phyloP scores from a whole-genome alignment of 2,329 filamentous ascomycete species.

The Hymenoscyphus salicellus region DNA sequence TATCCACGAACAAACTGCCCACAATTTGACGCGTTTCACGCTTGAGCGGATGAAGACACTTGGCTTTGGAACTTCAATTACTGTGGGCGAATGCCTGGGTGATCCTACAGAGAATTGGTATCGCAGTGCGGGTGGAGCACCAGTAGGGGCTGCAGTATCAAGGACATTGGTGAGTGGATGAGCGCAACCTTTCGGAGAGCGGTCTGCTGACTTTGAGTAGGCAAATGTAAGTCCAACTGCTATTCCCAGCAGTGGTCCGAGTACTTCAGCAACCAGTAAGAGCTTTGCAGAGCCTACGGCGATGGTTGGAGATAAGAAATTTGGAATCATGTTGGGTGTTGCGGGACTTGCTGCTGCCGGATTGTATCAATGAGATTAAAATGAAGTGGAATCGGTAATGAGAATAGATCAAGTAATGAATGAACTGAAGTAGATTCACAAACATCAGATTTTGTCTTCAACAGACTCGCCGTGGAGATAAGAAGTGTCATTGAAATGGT shows the following conservation, averaged over 20 bases:
- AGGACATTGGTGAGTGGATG: not conserved
- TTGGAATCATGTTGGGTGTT: not conserved
- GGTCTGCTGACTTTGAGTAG: not conserved
- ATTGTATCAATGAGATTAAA: not conserved
- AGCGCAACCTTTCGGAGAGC: not conserved
- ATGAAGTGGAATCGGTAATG: not conserved
- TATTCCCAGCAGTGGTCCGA: not conserved
- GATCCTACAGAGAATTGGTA: constrained; percentile 45
- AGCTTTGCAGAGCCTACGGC: not conserved
- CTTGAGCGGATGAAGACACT: constrained; percentile 31
- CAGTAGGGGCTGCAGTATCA: not conserved
- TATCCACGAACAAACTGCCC: constrained; percentile 35
- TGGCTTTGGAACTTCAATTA: constrained; percentile 37
- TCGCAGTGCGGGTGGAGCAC: not conserved
- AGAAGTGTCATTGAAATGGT: too few relatives aligned
- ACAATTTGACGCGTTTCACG: constrained; percentile 34
- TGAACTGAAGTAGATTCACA: too few relatives aligned
- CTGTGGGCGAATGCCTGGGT: constrained; percentile 44
- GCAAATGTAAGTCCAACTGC: not conserved
- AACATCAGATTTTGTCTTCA: too few relatives aligned
- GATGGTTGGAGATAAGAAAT: not conserved
- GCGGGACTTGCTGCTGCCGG: not conserved
- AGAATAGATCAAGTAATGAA: too few relatives aligned
- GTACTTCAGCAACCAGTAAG: not conserved
- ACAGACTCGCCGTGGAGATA: too few relatives aligned